These are phyloP conservation scores for Volvox carteri DNA, from an alignment of 163 green algal genomes.

Conservation along the genomic window DNA sequence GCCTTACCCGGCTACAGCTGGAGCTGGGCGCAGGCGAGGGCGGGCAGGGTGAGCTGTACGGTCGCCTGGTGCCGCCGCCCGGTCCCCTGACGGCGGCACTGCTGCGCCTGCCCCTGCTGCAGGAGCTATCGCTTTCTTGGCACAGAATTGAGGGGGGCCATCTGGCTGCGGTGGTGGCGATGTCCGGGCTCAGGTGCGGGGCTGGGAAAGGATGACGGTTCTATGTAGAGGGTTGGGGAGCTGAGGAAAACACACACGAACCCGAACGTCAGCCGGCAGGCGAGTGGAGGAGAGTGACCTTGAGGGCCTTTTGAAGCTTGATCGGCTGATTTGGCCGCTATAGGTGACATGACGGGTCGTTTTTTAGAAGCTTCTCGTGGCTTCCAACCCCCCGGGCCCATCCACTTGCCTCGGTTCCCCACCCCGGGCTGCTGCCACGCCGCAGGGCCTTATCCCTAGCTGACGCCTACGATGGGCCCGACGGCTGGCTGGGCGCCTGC, in stretches of 20 bases:
- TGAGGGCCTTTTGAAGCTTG: too few relatives aligned
- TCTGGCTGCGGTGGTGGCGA: conserved; percentile 15
- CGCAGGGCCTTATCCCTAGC: conserved; percentile 7
- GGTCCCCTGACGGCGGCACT: conserved; percentile 1
- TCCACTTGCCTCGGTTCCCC: too few relatives aligned
- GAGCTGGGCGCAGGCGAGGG: neutral
- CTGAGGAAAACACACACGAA: too few relatives aligned
- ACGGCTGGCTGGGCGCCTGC: conserved; percentile 34
- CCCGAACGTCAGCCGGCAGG: too few relatives aligned
- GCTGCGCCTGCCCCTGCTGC: neutral
- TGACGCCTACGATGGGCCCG: neutral
- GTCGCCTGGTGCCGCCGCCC: neutral
- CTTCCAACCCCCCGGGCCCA: too few relatives aligned
- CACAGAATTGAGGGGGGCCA: neutral
- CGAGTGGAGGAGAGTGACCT: neutral
- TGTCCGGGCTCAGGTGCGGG: conserved; percentile 30
- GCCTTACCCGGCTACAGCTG: neutral
- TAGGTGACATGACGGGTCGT: too few relatives aligned
- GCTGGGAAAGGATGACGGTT: too few relatives aligned
- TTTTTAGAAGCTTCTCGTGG: too few relatives aligned
- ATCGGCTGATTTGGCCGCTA: too few relatives aligned
- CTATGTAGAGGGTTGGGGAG: too few relatives aligned
- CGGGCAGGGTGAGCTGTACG: neutral
- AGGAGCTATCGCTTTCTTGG: conserved; percentile 22
- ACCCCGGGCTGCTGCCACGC: too few relatives aligned